These are phyloP conservation scores for Hyphopichia burtonii DNA, from an alignment of 1,139 yeast genomes.

Conservation along the genomic window DNA sequence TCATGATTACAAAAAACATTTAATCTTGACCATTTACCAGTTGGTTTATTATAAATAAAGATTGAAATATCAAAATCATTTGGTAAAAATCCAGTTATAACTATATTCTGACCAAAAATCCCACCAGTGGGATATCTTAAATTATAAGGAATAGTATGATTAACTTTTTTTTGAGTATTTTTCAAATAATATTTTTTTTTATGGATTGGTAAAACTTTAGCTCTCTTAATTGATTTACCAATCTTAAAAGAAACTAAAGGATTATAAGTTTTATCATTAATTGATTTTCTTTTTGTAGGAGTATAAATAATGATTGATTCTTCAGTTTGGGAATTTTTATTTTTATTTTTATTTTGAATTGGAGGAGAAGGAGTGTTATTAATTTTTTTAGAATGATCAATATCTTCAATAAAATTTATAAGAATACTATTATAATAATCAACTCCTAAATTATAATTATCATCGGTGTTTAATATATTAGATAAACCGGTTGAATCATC, in stretches of 20 bases:
- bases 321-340: conserved; percentile 11
- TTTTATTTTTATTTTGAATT: conserved; percentile 10
- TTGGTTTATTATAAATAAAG: conserved; percentile 58
- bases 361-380: conserved; percentile 12
- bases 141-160: conserved; percentile 34
- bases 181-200: conserved; percentile 5
- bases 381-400: conserved; percentile 6
- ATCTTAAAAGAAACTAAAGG: conserved; percentile 39
- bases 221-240: conserved; percentile 33
- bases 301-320: conserved; percentile 42
- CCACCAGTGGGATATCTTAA: conserved; percentile 60
- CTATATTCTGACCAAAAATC: conserved; percentile 60
- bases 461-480: conserved; percentile 17
- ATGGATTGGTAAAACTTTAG: conserved; percentile 30
- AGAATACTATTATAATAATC: conserved; percentile 36
- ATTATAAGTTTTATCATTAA: conserved; percentile 16
- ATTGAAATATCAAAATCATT: conserved; percentile 55
- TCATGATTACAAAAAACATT: conserved; percentile 58
- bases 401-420: conserved; percentile 31
- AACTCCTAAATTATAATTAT: conserved; percentile 23
- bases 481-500: conserved; percentile 12
- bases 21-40: conserved; percentile 65
- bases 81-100: conserved; percentile 58
- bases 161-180: conserved; percentile 1
- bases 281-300: conserved; percentile 22